These are phyloP conservation scores for Dactylellina leptospora DNA, from an alignment of 2,329 filamentous ascomycete genomes.

Conservation along the genomic window DNA sequence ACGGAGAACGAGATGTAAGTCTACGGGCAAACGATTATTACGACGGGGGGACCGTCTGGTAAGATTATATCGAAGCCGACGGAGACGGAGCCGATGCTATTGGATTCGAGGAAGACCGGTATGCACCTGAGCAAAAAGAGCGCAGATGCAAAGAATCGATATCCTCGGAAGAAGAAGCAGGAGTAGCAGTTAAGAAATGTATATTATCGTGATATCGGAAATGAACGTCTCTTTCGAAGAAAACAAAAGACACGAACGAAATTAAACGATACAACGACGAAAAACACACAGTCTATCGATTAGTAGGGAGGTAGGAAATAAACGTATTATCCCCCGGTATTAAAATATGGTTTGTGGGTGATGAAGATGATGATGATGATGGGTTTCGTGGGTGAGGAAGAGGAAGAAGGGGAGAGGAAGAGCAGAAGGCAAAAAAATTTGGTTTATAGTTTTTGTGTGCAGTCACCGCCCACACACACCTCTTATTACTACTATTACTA, in stretches of 20 bases:
- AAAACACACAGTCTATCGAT: constrained; percentile 52
- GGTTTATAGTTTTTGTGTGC: constrained; percentile 29
- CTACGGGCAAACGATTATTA: not conserved
- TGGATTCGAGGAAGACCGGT: not conserved
- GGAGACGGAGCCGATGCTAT: not conserved
- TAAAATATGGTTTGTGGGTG: constrained; percentile 5
- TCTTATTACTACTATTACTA: not conserved
- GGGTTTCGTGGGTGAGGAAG: constrained; percentile 40
- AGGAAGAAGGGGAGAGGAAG: constrained; percentile 24
- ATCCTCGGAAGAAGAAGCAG: constrained; percentile 11
- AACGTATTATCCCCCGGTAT: constrained; percentile 45
- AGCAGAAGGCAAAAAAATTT: constrained; percentile 20
- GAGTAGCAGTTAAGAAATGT: constrained; percentile 8
- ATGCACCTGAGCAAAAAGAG: too few relatives aligned
- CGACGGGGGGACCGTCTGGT: not conserved
- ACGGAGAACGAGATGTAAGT: not conserved
- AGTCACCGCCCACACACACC: not conserved
- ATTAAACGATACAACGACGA: constrained; percentile 54
- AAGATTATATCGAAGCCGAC: not conserved
- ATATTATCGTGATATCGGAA: constrained; percentile 51
- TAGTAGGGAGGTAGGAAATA: constrained; percentile 37
- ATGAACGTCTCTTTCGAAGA: constrained; percentile 53
- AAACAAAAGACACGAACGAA: constrained; percentile 54
- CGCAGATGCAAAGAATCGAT: not conserved
- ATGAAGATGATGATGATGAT: constrained; percentile 32